Evolutionary conservation across 192 early-diverging fungal genomes (phyloP).

Genomic region (Dimargaris verticillata): DNA sequence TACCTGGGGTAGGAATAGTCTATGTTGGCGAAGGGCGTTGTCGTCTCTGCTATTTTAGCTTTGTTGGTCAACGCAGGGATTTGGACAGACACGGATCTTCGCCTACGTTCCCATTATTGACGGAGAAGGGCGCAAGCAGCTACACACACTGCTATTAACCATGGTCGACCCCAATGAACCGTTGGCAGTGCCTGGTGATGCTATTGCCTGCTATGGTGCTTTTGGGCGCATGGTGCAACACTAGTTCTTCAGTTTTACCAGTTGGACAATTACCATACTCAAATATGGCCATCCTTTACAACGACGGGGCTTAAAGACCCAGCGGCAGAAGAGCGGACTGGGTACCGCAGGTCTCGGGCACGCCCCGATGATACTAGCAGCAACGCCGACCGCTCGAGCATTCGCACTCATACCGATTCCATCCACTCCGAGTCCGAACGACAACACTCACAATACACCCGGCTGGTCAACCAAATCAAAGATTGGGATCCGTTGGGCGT

Average conservation of each 20-base stretch:
- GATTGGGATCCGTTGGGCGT: slow-evolving; percentile 4
- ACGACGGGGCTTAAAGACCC: neutral
- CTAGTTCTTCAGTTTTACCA: neutral
- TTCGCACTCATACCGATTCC: neutral
- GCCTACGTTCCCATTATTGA: neutral
- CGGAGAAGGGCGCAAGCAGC: no score
- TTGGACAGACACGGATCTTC: neutral
- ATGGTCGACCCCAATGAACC: no score
- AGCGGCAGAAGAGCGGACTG: neutral
- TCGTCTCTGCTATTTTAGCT: neutral
- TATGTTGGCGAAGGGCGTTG: no score
- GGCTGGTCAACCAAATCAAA: slow-evolving; percentile 2
- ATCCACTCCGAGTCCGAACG: neutral
- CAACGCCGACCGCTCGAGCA: neutral
- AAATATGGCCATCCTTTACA: neutral
- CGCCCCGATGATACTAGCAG: neutral
- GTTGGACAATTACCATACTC: neutral
- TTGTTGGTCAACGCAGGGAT: neutral
- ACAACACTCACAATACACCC: neutral
- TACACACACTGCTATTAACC: no score
- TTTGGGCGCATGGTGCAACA: neutral
- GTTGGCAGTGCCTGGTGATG: neutral
- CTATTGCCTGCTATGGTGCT: neutral
- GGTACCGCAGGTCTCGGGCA: slow-evolving; percentile 2
- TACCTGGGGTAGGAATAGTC: no score